These are phyloP conservation scores for Debaryomycetaceae sp. DNA, from an alignment of 1,139 yeast genomes.

Conservation along the genomic window DNA sequence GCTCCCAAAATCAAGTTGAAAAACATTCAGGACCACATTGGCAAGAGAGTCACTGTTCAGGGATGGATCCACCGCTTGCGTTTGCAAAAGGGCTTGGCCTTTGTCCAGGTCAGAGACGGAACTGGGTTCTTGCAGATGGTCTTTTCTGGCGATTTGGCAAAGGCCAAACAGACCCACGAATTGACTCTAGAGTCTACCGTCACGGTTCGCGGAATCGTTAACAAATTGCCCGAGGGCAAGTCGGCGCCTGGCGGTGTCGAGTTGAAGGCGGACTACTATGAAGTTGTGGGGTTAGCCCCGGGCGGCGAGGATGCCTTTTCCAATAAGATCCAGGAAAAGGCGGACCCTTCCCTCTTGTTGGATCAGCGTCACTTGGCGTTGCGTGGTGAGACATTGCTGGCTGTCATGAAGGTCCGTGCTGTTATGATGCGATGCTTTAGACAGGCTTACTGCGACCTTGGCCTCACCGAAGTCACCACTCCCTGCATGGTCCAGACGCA, in stretches of 20 bases:
- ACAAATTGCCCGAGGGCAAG: constrained; percentile 88
- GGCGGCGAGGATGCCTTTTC: constrained; percentile 92
- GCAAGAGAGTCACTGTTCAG: constrained; percentile 58
- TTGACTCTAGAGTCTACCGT: constrained; percentile 85
- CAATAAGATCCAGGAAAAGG: constrained; percentile 85
- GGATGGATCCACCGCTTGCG: constrained; percentile 98
- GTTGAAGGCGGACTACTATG: constrained; percentile 80
- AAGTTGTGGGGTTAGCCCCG: constrained; percentile 87
- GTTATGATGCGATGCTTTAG: constrained; percentile 64
- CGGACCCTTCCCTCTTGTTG: constrained; percentile 84
- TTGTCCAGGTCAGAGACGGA: constrained; percentile 91
- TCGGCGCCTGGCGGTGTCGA: constrained; percentile 98
- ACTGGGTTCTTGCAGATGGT: constrained; percentile 85
- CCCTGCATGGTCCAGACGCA: constrained; percentile 99
- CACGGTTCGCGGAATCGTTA: constrained; percentile 66
- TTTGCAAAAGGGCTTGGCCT: constrained; percentile 83
- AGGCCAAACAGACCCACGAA: constrained; percentile 74
- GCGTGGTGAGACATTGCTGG: constrained; percentile 89
- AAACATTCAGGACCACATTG: constrained; percentile 39
- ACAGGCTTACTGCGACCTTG: constrained; percentile 65
- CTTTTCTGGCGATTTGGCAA: constrained; percentile 82
- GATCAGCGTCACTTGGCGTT: constrained; percentile 93
- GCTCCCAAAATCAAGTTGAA: constrained; percentile 63
- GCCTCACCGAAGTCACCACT: constrained; percentile 85
- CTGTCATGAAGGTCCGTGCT: constrained; percentile 96